Evolutionary conservation across 2,329 filamentous ascomycete genomes (phyloP).

Genomic region (Botryotinia narcissicola): DNA sequence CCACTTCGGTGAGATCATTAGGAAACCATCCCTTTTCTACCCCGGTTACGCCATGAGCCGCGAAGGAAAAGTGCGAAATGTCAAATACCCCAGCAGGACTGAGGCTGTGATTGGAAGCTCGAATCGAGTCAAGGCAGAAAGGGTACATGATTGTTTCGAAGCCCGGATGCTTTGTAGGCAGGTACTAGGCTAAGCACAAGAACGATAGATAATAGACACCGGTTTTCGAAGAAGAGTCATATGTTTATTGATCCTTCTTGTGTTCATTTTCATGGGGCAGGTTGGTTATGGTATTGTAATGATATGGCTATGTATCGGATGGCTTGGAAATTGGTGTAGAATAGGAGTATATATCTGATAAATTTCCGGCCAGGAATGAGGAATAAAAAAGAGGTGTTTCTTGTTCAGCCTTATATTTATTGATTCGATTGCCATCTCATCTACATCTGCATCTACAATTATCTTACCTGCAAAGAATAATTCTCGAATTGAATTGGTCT

Average conservation of each 20-base stretch:
- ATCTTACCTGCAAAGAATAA: conserved; percentile 7
- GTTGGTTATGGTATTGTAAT: background rate
- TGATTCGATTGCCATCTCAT: background rate
- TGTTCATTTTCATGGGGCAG: background rate
- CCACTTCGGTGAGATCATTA: conserved; percentile 16
- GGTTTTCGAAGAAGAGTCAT: conserved; percentile 15
- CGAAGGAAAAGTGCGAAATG: background rate
- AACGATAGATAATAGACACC: background rate
- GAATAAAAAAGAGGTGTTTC: background rate
- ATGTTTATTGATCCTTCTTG: conserved; percentile 21
- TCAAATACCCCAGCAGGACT: background rate
- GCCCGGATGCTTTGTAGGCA: background rate
- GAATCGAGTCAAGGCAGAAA: conserved; percentile 14
- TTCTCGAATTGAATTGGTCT: background rate
- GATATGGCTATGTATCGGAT: background rate
- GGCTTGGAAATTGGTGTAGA: background rate
- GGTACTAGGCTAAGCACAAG: background rate
- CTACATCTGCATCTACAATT: background rate
- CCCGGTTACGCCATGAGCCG: background rate
- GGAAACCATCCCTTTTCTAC: background rate
- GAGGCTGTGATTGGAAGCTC: conserved; percentile 12
- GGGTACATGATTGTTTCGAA: background rate
- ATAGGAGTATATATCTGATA: conserved; percentile 9
- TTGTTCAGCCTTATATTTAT: conserved; percentile 18
- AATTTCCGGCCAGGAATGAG: conserved; percentile 6